Conservation (phyloP, 176 grass and related monocot species). For the Zizania latifolia region DNA sequence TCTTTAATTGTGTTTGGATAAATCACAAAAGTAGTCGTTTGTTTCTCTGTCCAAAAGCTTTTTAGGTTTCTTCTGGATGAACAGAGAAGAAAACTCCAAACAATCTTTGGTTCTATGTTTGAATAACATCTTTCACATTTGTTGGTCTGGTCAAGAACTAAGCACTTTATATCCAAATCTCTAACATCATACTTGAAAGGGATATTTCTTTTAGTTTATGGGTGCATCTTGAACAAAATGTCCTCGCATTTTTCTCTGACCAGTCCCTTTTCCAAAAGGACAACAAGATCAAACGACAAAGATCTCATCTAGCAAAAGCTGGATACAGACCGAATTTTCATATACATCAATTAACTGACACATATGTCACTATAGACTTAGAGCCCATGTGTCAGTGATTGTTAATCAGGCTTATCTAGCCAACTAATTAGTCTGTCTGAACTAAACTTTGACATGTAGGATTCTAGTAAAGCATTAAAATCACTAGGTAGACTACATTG, state of each 20-base stretch:
- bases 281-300: slow-evolving; percentile 32
- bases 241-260: not conserved
- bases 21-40: not conserved
- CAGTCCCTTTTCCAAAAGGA: too few species aligned
- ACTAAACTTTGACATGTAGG: too few species aligned
- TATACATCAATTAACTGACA: not conserved
- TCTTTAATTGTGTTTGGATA: not conserved
- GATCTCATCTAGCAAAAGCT: slow-evolving; percentile 17
- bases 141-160: slow-evolving; percentile 27
- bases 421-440: not conserved
- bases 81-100: slow-evolving; percentile 14
- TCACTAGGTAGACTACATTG: too few species aligned
- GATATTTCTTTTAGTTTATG: not conserved
- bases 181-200: slow-evolving; percentile 18
- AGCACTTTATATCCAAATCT: slow-evolving; percentile 24
- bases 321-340: not conserved
- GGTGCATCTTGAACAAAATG: slow-evolving; percentile 9
- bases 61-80: not conserved
- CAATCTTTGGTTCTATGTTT: not conserved
- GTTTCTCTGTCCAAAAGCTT: slow-evolving; percentile 5
- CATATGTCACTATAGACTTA: not conserved
- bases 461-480: too few species aligned
- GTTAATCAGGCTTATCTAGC: not conserved
- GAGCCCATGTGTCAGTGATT: not conserved
- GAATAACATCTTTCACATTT: slow-evolving; percentile 32